Percentiles rank a stretch among this genome's conserved stretches.
These are phyloP conservation scores for Mortierella sp. DNA, from an alignment of 371 early-diverging fungal species.

Conservation along the genomic window DNA sequence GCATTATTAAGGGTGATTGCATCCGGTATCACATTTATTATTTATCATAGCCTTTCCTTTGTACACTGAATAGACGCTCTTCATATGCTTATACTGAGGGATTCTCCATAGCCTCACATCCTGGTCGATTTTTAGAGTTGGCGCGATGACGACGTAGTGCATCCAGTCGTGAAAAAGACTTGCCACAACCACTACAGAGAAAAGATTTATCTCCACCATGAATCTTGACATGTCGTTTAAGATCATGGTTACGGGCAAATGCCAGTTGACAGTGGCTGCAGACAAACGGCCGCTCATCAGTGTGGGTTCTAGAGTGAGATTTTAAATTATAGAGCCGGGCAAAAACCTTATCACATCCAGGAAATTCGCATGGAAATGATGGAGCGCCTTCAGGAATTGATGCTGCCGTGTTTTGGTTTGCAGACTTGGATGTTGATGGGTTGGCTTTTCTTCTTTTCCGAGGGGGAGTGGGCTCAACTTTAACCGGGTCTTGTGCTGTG, in stretches of 20 bases:
- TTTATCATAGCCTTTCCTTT: background rate
- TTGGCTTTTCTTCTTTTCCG: constrained; percentile 35
- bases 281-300: constrained; percentile 83
- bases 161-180: constrained; percentile 73
- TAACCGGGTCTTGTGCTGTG: constrained; percentile 21
- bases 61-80: background rate
- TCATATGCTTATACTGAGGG: background rate
- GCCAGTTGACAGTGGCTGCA: constrained; percentile 80
- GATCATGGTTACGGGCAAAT: constrained; percentile 89
- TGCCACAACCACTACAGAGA: constrained; percentile 84
- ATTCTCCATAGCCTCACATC: constrained; percentile 21
- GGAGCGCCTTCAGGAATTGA: constrained; percentile 54
- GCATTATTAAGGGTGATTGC: background rate
- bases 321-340: constrained; percentile 83
- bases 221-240: constrained; percentile 88
- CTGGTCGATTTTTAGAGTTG: constrained; percentile 52
- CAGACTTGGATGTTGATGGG: background rate
- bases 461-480: constrained; percentile 5
- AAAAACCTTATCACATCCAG: constrained; percentile 81
- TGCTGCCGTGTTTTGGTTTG: constrained; percentile 44
- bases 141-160: constrained; percentile 58
- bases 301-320: constrained; percentile 85
- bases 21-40: constrained; percentile 1
- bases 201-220: constrained; percentile 90
- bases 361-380: constrained; percentile 71